These are phyloP conservation scores for Phalaenopsis aphrodite DNA, from an alignment of 106 monocot species.

Conservation along the genomic window DNA sequence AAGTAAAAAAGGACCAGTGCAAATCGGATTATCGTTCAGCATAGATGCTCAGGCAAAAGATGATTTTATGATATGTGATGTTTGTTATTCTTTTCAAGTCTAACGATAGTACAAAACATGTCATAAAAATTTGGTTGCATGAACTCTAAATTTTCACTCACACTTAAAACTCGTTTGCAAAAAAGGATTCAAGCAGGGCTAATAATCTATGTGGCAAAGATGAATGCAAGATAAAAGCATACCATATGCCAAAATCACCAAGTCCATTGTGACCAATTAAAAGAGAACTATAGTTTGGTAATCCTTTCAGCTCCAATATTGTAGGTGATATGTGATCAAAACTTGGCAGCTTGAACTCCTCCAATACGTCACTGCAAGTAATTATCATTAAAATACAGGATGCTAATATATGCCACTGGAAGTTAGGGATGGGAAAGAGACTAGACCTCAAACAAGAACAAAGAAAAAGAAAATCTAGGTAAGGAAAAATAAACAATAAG, in stretches of 20 bases:
- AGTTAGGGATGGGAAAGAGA: not conserved
- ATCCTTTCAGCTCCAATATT: slow-evolving; percentile 51
- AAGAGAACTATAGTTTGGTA: slow-evolving; percentile 35
- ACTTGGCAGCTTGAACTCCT: slow-evolving; percentile 61
- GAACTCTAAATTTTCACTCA: not conserved
- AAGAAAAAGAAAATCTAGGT: not conserved
- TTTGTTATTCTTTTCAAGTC: not conserved
- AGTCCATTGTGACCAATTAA: slow-evolving; percentile 75
- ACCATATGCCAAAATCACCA: slow-evolving; percentile 79
- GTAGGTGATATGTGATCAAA: slow-evolving; percentile 27
- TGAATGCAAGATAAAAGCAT: slow-evolving; percentile 14
- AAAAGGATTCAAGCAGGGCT: not conserved
- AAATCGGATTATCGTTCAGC: not conserved
- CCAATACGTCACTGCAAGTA: slow-evolving; percentile 46
- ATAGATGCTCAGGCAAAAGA: not conserved
- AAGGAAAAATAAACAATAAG: not conserved
- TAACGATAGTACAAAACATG: not conserved
- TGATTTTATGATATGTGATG: not conserved
- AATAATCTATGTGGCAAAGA: not conserved
- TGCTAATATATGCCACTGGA: not conserved
- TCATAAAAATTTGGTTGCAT: no score
- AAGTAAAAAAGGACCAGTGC: not conserved
- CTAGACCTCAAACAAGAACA: not conserved
- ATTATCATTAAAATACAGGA: not conserved
- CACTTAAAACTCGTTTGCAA: not conserved